Base-by-base conservation (phyloP, 768 basidiomycete genomes). In the Rhodotorula toruloides region DNA sequence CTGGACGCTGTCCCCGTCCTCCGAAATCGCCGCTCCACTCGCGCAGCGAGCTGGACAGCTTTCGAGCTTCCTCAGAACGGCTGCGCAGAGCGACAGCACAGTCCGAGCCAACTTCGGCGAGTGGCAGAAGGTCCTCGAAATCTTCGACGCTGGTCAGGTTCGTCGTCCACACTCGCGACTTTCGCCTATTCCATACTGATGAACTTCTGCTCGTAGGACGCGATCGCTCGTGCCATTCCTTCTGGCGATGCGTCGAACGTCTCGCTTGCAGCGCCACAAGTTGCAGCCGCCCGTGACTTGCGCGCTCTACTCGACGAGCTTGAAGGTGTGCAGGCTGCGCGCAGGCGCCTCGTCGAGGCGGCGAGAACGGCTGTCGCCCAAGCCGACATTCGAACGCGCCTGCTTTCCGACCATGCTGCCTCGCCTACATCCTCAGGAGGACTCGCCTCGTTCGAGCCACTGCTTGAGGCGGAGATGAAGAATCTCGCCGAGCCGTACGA, bases 41-140 rank as follows among this genome's bases (percentile, higher is more conserved):
- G 82, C 86, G 25, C 81, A 82, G 60, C 88, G 88, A 72, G 86
- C 86, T 25, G 80, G 83, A 66, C 82, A 85, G 57, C 93, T 91
- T 73, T 82, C 86, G 19, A 79, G 74, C n/a, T 85, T 91, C 25
- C 80, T 98, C 7, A 79, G 79, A 0, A 83, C 87, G 65, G 94
- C 92, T 1, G 79, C 80, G 1, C 82, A 82, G 39, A 91, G 89
- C 74, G 91, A 98, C 74, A 84, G 82, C 37, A 80, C 84, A 4
- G 88, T 97, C 2, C 79, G 86, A 27, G 80, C 83, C 67, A 92
- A 96, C 77, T 96, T 90, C 89, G 86, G 86, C 44, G 85, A 92
- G 73, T 94, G 91, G 91, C 87, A 88, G 73, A 80, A 81, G 21
- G 82, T 81, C 50, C 86, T 99, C 48, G 77, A 78, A 21, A 82